Evolutionary conservation across 2,329 filamentous ascomycete species (phyloP), one percentile per base, ranked within the genome.

Genomic region (Claviceps cyperi): DNA sequence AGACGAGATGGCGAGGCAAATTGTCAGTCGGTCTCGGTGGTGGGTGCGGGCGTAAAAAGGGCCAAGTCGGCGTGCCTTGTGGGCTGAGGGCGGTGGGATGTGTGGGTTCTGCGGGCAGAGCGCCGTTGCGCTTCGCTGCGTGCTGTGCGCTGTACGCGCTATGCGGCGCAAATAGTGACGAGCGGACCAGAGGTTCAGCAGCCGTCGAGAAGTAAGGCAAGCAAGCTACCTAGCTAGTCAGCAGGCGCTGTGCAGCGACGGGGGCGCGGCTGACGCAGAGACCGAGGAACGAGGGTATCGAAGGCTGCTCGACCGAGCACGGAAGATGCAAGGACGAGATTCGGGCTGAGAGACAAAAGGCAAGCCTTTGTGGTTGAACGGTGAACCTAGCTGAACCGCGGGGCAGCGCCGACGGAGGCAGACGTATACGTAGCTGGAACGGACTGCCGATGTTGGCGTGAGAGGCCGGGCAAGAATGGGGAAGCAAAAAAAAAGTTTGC

Each of bases 1-100:
- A 44, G 39, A 38, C 47, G 24, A 38, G 47, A 50, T 52, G 50
- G 50, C 50, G 50, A 47, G 50, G 50, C 50, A 52, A 43, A 14
- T 43, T n/a, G 40, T 43, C 17, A 47, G 36, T 48, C 43, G 37
- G 40, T 39, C 40, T 48, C 35, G 41, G 21, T 22, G 46, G 40
- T 39, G 28, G 40, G 28, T 43, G 46, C 39, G 38, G 22, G 39
- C 39, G 39, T 28, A 28, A 43, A 43, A 36, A 32, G 28, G 28
- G 47, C n/a, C 39, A 43, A 43, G 21, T 43, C 41, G 41, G 22
- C 14, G 21, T 44, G 14, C 24, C 43, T 32, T 32, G 28, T 32
- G 28, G 28, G 28, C 28, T 32, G 28, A 32, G 28, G 28, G 28
- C 28, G 28, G 28, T 32, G 28, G 28, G 28, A 32, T 32, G 28